Evolutionary conservation across 345 rosid genomes (phyloP).

Genomic region (Heritiera fomes): DNA sequence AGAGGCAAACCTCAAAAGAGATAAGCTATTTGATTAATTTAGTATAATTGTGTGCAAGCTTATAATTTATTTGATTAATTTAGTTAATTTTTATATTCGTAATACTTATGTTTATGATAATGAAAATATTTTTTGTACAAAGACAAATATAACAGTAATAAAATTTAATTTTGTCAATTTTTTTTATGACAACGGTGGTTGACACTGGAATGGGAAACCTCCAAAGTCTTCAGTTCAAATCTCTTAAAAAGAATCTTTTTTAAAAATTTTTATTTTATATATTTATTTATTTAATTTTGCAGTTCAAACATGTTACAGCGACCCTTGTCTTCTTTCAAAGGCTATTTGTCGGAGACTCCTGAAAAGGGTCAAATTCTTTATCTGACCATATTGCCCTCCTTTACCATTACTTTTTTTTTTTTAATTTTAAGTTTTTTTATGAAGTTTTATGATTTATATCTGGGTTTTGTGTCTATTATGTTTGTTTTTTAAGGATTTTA

Average conservation of each 20-base stretch:
- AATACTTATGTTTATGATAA: too few species aligned
- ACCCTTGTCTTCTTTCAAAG: slow-evolving; percentile 18
- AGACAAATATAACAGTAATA: too few species aligned
- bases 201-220: slow-evolving; percentile 10
- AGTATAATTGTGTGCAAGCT: too few species aligned
- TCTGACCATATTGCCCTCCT: neutral
- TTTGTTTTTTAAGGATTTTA: too few species aligned
- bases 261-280: neutral
- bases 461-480: too few species aligned
- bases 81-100: too few species aligned
- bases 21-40: too few species aligned
- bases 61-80: too few species aligned
- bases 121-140: too few species aligned
- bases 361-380: neutral
- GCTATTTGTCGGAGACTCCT: slow-evolving; percentile 18
- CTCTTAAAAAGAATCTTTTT: slow-evolving; percentile 15
- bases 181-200: neutral
- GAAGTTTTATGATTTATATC: neutral
- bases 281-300: neutral
- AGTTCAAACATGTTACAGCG: neutral
- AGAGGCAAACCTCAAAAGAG: too few species aligned
- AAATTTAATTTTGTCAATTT: too few species aligned
- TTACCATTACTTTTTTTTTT: neutral
- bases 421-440: too few species aligned
- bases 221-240: slow-evolving; percentile 16